phyloP scores from a whole-genome alignment of 495 filamentous ascomycete species.

The Lasiosphaeria ovina region DNA sequence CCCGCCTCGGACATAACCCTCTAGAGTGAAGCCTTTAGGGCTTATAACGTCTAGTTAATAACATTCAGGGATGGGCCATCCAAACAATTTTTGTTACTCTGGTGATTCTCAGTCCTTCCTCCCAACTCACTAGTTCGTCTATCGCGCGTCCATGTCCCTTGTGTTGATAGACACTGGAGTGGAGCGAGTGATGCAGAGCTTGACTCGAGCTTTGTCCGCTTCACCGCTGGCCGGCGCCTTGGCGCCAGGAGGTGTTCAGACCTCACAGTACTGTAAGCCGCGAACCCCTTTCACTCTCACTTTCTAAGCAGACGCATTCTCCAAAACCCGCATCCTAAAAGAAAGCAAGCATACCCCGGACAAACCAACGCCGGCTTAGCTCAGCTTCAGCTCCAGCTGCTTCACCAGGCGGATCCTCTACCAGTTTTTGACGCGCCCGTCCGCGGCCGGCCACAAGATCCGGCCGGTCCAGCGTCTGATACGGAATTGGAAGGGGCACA shows the following conservation, averaged over 20 bases:
- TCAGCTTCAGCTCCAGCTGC: too few relatives aligned
- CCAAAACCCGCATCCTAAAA: too few relatives aligned
- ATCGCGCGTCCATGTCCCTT: not conserved
- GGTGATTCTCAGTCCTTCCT: too few relatives aligned
- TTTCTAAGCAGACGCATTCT: not conserved
- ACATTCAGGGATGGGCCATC: too few relatives aligned
- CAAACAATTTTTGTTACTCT: too few relatives aligned
- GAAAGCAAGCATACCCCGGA: too few relatives aligned
- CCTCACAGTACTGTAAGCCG: not conserved
- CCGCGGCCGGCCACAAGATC: not conserved
- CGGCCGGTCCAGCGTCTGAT: not conserved
- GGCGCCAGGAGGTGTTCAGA: not conserved
- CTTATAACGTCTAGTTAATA: too few relatives aligned
- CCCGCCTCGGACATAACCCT: too few relatives aligned
- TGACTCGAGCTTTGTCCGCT: constrained; percentile 1
- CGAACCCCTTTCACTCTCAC: not conserved
- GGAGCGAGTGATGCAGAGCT: not conserved
- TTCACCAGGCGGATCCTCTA: not conserved
- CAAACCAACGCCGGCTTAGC: too few relatives aligned
- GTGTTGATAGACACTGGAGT: not conserved
- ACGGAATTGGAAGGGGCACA: not conserved
- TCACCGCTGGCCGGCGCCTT: not conserved
- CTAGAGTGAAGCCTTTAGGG: too few relatives aligned
- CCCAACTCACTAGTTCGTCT: too few relatives aligned
- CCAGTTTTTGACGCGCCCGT: not conserved